Evolutionary conservation across 1,284 basidiomycete species (phyloP).

Genomic region (Ganoderma meredithae): DNA sequence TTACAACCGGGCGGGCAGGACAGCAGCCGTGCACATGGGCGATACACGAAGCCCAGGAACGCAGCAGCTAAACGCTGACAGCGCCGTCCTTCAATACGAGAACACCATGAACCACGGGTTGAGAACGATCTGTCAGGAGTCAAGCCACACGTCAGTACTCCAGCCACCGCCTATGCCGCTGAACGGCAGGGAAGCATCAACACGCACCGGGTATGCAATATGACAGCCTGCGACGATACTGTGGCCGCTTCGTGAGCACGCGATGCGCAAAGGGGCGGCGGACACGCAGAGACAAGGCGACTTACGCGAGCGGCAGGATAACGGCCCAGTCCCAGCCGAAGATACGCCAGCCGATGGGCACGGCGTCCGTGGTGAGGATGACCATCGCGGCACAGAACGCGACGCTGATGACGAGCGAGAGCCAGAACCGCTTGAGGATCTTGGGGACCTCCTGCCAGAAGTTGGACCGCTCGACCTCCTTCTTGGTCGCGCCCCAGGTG

Average conservation of each 20-base stretch:
- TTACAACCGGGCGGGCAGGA: not conserved
- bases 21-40: not conserved
- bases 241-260: slow-evolving; percentile 9
- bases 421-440: slow-evolving; percentile 79
- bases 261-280: not conserved
- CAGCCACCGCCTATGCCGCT: not conserved
- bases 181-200: not conserved
- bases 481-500: slow-evolving; percentile 80
- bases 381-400: slow-evolving; percentile 58
- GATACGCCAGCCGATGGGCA: slow-evolving; percentile 72
- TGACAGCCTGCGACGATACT: slow-evolving; percentile 70
- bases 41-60: not conserved
- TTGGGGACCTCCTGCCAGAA: slow-evolving; percentile 89
- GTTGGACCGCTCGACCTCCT: slow-evolving; percentile 83
- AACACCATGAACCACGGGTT: slow-evolving; percentile 82
- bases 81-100: slow-evolving; percentile 39
- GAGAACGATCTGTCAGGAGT: slow-evolving; percentile 63
- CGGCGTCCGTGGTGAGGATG: slow-evolving; percentile 56
- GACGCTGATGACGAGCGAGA: slow-evolving; percentile 64
- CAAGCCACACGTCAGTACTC: not conserved
- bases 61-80: not conserved
- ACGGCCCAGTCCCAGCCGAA: slow-evolving; percentile 69
- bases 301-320: slow-evolving; percentile 71
- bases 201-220: slow-evolving; percentile 18
- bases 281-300: slow-evolving; percentile 26